Base-by-base conservation (phyloP, 352 stramenopile genomes). In the Pythium folliculosum region DNA sequence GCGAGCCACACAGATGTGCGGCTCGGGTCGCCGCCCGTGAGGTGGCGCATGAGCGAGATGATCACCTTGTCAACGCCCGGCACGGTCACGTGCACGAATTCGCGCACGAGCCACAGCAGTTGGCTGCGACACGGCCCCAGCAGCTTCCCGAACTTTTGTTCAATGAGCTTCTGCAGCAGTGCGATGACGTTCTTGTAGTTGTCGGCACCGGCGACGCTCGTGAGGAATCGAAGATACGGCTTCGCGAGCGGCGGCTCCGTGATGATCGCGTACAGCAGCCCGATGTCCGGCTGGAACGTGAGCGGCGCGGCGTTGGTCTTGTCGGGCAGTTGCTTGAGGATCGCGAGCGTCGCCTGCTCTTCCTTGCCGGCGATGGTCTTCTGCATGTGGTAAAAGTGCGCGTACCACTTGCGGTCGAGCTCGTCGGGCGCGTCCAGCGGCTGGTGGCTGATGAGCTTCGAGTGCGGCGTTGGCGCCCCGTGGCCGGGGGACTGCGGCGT, bases 301-400 rank as follows among this genome's bases (percentile, higher is more conserved):
- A 91, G 65, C 37, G 73, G 70, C n/a, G 65, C n/a, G 2, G 68
- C 60, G 17, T 63, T 67, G 43, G 80, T 66, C 22, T 63, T 64
- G 21, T 63, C 64, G 4, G 81, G 70, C 58, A 80, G 67, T 60
- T 87, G 78, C 65, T 95, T 92, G 19, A 94, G 67, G 4, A 91
- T 73, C 19, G 71, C 74, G 16, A 94, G 70, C 22, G 71, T 67
- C 1, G 74, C 64, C 3, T 71, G 53, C 30, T 92, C 82, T 70
- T 93, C 84, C 52, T 92, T 92, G 58, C 77, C 77, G 27, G 89
- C 81, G 35, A 95, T 84, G 27, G 81, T 72, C 66, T 94, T 95
- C 52, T 94, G 87, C 78, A 93, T 88, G 67, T 92, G 82, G 57
- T 92, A 91, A 53, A 89, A 94, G 51, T 95, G 87, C 45, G 84